Conservation (phyloP, 2,329 filamentous ascomycete species). For the Ascosphaera apis region DNA sequence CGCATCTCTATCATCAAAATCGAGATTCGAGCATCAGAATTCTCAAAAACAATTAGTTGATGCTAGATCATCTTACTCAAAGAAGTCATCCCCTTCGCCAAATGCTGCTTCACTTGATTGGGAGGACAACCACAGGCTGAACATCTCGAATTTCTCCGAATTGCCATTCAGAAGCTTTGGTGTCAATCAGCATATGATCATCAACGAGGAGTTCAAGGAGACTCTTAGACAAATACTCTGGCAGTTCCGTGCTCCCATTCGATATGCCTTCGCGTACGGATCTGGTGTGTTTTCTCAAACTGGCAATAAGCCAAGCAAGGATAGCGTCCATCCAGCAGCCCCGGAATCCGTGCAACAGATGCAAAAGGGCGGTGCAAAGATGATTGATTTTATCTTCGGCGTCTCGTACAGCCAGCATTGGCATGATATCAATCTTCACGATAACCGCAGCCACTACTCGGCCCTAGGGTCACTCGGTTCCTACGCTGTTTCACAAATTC, state of each 20-base stretch:
- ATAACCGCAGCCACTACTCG: conserved; percentile 76
- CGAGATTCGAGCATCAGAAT: too few relatives aligned
- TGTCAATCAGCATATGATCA: conserved; percentile 86
- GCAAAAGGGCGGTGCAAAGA: conserved; percentile 73
- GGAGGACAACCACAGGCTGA: conserved; percentile 52
- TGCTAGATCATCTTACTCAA: too few relatives aligned
- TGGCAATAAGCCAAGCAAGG: conserved; percentile 20
- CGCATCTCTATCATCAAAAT: too few relatives aligned
- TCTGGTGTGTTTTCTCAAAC: conserved; percentile 84
- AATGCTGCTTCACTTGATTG: conserved; percentile 29
- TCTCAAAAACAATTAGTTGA: too few relatives aligned
- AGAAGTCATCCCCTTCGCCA: conserved; percentile 13
- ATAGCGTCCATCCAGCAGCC: conserved; percentile 52
- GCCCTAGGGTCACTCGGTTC: conserved; percentile 63
- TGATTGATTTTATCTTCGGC: conserved; percentile 97
- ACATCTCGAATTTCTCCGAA: conserved; percentile 51
- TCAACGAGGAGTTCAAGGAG: conserved; percentile 90
- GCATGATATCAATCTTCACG: conserved; percentile 65
- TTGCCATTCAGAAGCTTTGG: conserved; percentile 65
- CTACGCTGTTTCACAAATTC: conserved; percentile 59
- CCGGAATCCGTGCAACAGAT: conserved; percentile 60
- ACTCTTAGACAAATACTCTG: conserved; percentile 67
- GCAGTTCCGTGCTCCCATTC: conserved; percentile 78
- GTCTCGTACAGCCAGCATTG: conserved; percentile 89
- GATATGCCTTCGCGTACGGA: conserved; percentile 92